Evolutionary conservation across 257 asterid species (phyloP).

Genomic region (Solanum clarkiae): DNA sequence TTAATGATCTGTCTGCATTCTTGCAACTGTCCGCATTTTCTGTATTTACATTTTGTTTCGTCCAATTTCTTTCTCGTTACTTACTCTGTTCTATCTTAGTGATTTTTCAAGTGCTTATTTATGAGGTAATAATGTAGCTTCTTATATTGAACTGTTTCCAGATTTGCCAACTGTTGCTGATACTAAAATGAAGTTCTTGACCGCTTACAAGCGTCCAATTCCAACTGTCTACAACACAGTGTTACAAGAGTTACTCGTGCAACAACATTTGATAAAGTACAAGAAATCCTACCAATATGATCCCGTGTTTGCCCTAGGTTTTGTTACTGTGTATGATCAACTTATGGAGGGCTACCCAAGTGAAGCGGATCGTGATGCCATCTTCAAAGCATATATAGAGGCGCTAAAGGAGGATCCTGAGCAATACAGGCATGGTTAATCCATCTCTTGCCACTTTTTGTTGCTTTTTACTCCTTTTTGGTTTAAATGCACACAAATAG

Average conservation of each 20-base stretch:
- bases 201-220: conserved; percentile 78
- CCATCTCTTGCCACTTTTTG: background rate
- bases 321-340: conserved; percentile 81
- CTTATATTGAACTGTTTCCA: conserved; percentile 19
- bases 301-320: conserved; percentile 88
- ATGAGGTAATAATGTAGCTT: background rate
- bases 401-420: conserved; percentile 85
- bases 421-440: conserved; percentile 53
- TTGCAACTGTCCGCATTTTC: background rate
- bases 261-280: conserved; percentile 78
- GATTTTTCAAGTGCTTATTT: background rate
- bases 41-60: background rate
- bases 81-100: background rate
- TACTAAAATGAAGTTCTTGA: conserved; percentile 73
- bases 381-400: conserved; percentile 69
- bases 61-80: background rate
- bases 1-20: background rate
- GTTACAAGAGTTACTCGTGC: conserved; percentile 85
- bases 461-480: background rate
- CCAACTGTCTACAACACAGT: conserved; percentile 84
- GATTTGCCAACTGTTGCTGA: conserved; percentile 76
- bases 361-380: conserved; percentile 67
- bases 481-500: background rate
- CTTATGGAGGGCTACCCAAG: conserved; percentile 94
- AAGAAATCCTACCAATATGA: conserved; percentile 74